Evolutionary conservation across 2,329 filamentous ascomycete genomes (phyloP).

Genomic region (Sordariomycetes sp.): DNA sequence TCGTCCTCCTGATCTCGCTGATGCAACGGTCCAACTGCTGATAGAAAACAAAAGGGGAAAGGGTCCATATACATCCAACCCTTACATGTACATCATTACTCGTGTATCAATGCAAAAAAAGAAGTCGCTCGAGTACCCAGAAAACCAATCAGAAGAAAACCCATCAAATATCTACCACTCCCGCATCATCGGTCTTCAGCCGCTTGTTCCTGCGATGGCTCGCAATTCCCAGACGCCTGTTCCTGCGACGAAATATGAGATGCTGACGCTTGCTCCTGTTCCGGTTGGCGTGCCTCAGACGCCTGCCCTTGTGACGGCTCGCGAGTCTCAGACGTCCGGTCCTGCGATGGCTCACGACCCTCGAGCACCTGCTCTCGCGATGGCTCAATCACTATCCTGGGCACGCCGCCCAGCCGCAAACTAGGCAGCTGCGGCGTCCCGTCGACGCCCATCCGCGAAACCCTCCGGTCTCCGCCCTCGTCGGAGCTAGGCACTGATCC

Average conservation of each 20-base stretch:
- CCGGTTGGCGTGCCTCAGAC: neutral
- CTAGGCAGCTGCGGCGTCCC: constrained; percentile 36
- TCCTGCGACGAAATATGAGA: constrained; percentile 28
- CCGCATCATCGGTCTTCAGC: neutral
- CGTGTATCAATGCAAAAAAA: neutral
- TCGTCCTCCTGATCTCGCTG: neutral
- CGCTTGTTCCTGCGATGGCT: constrained; percentile 26
- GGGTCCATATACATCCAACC: neutral
- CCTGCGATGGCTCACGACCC: neutral
- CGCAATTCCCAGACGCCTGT: constrained; percentile 8
- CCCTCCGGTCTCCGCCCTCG: constrained; percentile 2
- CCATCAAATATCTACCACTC: neutral
- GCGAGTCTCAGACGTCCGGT: too few species aligned
- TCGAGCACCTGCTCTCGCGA: constrained; percentile 15
- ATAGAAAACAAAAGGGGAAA: neutral
- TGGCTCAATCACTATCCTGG: constrained; percentile 47
- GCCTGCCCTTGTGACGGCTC: constrained; percentile 28
- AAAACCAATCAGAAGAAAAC: neutral
- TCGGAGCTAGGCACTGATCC: neutral
- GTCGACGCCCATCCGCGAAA: constrained; percentile 18
- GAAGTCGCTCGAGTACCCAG: neutral
- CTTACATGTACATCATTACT: neutral
- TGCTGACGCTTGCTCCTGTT: constrained; percentile 5
- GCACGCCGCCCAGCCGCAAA: constrained; percentile 32
- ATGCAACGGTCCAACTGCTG: neutral